Evolutionary conservation across 768 basidiomycete species (phyloP).

Genomic region (Tricholoma hemisulphureum): DNA sequence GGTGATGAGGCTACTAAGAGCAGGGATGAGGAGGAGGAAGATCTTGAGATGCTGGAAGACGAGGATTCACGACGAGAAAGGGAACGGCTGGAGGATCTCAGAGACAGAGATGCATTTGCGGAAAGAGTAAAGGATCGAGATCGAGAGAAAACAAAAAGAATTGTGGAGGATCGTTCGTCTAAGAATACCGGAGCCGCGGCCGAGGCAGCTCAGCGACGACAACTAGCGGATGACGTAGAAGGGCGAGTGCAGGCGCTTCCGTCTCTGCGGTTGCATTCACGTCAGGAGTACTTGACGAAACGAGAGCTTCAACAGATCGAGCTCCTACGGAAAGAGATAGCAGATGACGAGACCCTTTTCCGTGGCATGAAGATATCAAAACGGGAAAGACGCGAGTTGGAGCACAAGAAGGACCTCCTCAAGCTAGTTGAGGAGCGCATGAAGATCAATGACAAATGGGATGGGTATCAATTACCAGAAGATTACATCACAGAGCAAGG

Average conservation of each 20-base stretch:
- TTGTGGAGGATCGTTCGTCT: slow-evolving; percentile 90
- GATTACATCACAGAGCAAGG: slow-evolving; percentile 99
- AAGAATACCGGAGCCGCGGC: slow-evolving; percentile 70
- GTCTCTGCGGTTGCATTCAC: slow-evolving; percentile 80
- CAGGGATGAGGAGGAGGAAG: slow-evolving; percentile 38
- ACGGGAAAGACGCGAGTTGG: slow-evolving; percentile 76
- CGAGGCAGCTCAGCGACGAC: slow-evolving; percentile 78
- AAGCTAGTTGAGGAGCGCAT: slow-evolving; percentile 91
- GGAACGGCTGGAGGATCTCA: slow-evolving; percentile 74
- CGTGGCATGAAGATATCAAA: slow-evolving; percentile 88
- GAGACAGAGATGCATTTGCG: slow-evolving; percentile 91
- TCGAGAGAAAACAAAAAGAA: slow-evolving; percentile 79
- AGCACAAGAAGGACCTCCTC: slow-evolving; percentile 89
- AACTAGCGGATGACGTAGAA: slow-evolving; percentile 75
- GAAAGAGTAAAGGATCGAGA: slow-evolving; percentile 84
- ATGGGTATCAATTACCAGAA: slow-evolving; percentile 95
- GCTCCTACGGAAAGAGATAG: slow-evolving; percentile 86
- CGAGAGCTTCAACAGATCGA: slow-evolving; percentile 97
- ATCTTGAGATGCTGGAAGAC: slow-evolving; percentile 60
- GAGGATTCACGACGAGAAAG: slow-evolving; percentile 67
- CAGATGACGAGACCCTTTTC: slow-evolving; percentile 91
- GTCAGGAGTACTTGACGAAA: slow-evolving; percentile 95
- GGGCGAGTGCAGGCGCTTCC: slow-evolving; percentile 57
- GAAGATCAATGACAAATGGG: slow-evolving; percentile 92
- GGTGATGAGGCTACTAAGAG: slow-evolving; percentile 41